Percentiles rank a stretch among this genome's conserved stretches.
These are phyloP conservation scores for Tetrapisispora arboricola DNA, from an alignment of 805 yeast species.

Conservation along the genomic window DNA sequence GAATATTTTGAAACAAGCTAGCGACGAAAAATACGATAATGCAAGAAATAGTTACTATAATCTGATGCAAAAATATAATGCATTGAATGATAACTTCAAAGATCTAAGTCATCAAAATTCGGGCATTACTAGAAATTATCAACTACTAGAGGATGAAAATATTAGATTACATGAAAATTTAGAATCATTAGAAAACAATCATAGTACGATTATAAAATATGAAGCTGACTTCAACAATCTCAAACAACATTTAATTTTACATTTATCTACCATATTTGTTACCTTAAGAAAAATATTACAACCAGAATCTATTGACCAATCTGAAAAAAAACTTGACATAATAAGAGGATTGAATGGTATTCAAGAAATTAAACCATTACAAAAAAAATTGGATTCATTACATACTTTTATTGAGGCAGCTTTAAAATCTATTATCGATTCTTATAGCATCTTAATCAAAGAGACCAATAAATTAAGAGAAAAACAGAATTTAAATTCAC, in stretches of 20 bases:
- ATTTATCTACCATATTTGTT: conserved; percentile 40
- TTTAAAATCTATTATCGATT: conserved; percentile 45
- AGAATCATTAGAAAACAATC: conserved; percentile 6
- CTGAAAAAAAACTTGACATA: conserved; percentile 40
- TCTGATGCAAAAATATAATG: conserved; percentile 8
- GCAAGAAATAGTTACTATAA: conserved; percentile 11
- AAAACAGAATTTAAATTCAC: conserved; percentile 4
- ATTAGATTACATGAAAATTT: conserved; percentile 15
- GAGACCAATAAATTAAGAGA: conserved; percentile 6
- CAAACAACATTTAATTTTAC: conserved; percentile 35
- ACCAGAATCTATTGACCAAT: conserved; percentile 47
- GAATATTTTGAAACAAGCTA: conserved; percentile 14
- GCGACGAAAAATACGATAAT: conserved; percentile 22
- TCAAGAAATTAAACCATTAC: conserved; percentile 20
- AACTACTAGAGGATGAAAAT: conserved; percentile 18
- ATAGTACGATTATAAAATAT: conserved; percentile 6
- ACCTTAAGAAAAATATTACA: conserved; percentile 48
- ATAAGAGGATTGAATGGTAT: conserved; percentile 20
- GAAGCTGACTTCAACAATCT: conserved; percentile 32
- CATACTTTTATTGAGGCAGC: conserved; percentile 52
- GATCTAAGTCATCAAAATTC: conserved; percentile 7
- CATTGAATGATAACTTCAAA: conserved; percentile 7
- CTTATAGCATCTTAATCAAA: conserved; percentile 31
- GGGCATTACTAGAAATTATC: conserved; percentile 8
- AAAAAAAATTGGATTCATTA: conserved; percentile 33